Evolutionary conservation across 139 green algal genomes (phyloP).

Genomic region (Bryopsis sp.): DNA sequence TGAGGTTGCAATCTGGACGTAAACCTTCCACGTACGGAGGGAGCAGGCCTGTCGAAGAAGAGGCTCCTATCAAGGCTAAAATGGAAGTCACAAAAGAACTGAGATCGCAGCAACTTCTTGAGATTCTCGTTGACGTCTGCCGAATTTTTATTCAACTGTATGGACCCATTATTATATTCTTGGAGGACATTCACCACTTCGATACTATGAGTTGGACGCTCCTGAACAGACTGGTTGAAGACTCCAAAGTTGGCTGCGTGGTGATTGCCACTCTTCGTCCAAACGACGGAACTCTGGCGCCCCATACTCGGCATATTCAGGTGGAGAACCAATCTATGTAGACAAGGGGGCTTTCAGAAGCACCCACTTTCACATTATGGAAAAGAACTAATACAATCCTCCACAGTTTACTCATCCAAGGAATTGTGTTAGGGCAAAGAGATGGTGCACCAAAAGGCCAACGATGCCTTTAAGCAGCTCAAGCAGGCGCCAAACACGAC

Average conservation of each 20-base stretch:
- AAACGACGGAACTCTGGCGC: conserved; percentile 6
- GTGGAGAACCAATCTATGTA: too few species aligned
- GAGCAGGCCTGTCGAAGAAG: neutral
- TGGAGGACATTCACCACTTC: conserved; percentile 15
- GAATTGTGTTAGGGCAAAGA: conserved; percentile 8
- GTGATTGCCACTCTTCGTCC: neutral
- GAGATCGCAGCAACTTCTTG: neutral
- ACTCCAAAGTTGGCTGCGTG: neutral
- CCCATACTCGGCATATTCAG: neutral
- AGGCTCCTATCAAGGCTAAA: neutral
- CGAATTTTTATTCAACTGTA: neutral
- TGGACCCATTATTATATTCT: neutral
- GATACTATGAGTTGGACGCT: conserved; percentile 7
- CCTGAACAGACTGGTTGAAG: neutral
- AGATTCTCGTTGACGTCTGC: neutral
- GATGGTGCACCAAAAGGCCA: neutral
- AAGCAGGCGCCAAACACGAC: neutral
- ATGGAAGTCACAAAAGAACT: neutral
- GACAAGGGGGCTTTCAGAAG: neutral
- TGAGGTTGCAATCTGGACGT: neutral
- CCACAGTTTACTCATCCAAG: neutral
- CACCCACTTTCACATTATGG: neutral
- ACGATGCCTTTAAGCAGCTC: neutral
- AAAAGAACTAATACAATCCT: neutral
- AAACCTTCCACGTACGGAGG: neutral